phyloP scores from a whole-genome alignment of 495 filamentous ascomycete genomes.

The Penicillium atrosanguineum region DNA sequence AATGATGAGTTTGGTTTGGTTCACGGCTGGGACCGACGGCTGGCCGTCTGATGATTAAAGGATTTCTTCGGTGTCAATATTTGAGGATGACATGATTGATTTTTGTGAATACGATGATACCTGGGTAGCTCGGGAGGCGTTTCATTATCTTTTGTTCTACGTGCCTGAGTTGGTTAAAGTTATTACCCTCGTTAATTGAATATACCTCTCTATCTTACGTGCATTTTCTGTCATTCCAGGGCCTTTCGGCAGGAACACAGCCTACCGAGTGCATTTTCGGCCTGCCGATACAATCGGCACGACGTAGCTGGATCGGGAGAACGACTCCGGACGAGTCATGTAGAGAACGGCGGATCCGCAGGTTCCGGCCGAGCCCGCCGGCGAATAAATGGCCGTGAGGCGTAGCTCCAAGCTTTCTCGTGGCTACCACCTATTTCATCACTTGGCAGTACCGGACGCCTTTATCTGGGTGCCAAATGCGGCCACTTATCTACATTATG shows the following conservation, averaged over 20 bases:
- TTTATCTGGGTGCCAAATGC: neutral
- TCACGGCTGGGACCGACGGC: slow-evolving; percentile 39
- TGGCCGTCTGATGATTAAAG: slow-evolving; percentile 30
- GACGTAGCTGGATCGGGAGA: neutral
- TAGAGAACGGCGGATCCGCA: neutral
- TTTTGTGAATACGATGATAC: slow-evolving; percentile 14
- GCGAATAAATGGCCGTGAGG: neutral
- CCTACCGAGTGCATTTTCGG: neutral
- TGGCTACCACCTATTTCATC: slow-evolving; percentile 20
- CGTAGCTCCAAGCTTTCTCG: slow-evolving; percentile 5
- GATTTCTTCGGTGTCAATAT: neutral
- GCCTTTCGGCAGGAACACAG: slow-evolving; percentile 1
- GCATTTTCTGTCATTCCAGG: slow-evolving; percentile 2
- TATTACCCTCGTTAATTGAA: neutral
- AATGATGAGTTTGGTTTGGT: slow-evolving; percentile 33
- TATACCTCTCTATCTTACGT: neutral
- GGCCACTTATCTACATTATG: neutral
- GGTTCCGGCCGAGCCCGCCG: neutral
- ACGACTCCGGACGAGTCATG: too few species aligned
- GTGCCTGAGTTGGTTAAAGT: slow-evolving; percentile 1
- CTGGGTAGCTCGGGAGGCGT: slow-evolving; percentile 2
- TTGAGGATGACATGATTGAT: neutral
- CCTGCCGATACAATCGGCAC: neutral
- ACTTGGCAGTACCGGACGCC: neutral
- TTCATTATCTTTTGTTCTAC: neutral